Percentiles rank a stretch among this genome's conserved stretches.
These are phyloP conservation scores for Phytophthora macrochlamydospora DNA, from an alignment of 352 stramenopile species.

Conservation along the genomic window DNA sequence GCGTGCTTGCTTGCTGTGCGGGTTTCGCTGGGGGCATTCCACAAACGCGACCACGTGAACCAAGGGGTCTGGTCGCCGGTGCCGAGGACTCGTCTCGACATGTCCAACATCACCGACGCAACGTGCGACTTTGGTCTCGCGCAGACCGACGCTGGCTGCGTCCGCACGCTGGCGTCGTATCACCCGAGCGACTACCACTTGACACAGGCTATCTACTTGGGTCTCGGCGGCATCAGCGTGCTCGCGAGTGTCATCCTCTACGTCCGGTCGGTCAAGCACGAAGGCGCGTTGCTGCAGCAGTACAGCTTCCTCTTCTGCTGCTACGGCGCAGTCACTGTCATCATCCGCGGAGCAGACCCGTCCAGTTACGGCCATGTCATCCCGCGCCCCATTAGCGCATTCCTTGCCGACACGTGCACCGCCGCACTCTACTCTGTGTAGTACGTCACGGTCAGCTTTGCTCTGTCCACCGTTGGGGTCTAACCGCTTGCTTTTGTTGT, in stretches of 20 bases:
- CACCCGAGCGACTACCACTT: slow-evolving; percentile 10
- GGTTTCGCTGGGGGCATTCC: slow-evolving; percentile 16
- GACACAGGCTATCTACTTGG: slow-evolving; percentile 19
- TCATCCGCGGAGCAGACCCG: slow-evolving; percentile 25
- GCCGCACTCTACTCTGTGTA: slow-evolving; percentile 39
- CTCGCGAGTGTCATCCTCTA: slow-evolving; percentile 11
- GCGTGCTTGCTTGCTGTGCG: slow-evolving; percentile 13
- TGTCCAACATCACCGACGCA: slow-evolving; percentile 41
- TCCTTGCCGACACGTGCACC: slow-evolving; percentile 31
- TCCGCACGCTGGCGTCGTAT: slow-evolving; percentile 17
- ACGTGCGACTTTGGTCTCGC: slow-evolving; percentile 21
- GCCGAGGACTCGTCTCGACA: slow-evolving; percentile 7
- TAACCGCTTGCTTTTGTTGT: slow-evolving; percentile 15
- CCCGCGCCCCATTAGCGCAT: slow-evolving; percentile 17
- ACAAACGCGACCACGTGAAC: slow-evolving; percentile 23
- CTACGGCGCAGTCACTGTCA: slow-evolving; percentile 20
- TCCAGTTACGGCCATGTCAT: slow-evolving; percentile 25
- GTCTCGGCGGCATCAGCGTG: slow-evolving; percentile 5
- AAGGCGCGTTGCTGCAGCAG: slow-evolving; percentile 19
- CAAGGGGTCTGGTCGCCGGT: background rate
- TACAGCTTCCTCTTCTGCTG: slow-evolving; percentile 22
- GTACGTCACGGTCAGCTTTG: slow-evolving; percentile 28
- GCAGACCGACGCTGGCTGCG: slow-evolving; percentile 8
- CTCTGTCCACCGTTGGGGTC: background rate
- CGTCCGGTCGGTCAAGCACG: slow-evolving; percentile 19